These are phyloP conservation scores for Flammula alnicola DNA, from an alignment of 1,284 basidiomycete species.

Conservation along the genomic window DNA sequence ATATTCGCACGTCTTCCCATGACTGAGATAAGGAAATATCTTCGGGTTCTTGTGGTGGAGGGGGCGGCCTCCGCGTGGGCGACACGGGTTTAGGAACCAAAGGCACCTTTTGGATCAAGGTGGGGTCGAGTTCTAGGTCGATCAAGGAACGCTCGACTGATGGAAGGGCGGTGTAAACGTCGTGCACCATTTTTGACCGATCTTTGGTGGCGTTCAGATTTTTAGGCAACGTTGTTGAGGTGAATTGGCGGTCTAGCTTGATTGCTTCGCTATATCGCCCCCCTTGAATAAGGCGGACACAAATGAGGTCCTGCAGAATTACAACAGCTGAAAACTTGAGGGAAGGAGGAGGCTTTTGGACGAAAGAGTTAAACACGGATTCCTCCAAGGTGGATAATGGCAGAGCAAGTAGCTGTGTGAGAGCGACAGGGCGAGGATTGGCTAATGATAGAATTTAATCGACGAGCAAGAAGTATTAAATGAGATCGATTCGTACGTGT, in stretches of 20 bases:
- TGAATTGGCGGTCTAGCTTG: slow-evolving; percentile 73
- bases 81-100: slow-evolving; percentile 14
- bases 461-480: not conserved
- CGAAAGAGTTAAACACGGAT: slow-evolving; percentile 56
- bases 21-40: slow-evolving; percentile 39
- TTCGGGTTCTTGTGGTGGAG: slow-evolving; percentile 15
- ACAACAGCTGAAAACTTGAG: slow-evolving; percentile 53
- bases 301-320: slow-evolving; percentile 80
- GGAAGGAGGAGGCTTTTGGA: slow-evolving; percentile 53
- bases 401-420: slow-evolving; percentile 64
- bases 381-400: slow-evolving; percentile 71
- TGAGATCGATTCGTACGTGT: slow-evolving; percentile 54
- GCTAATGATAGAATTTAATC: slow-evolving; percentile 9
- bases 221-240: slow-evolving; percentile 40
- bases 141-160: slow-evolving; percentile 37
- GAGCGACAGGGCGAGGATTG: slow-evolving; percentile 53
- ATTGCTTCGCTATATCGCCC: slow-evolving; percentile 77
- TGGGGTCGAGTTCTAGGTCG: slow-evolving; percentile 35
- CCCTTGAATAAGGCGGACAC: slow-evolving; percentile 76
- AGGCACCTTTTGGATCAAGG: slow-evolving; percentile 13
- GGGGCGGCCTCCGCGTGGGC: slow-evolving; percentile 9
- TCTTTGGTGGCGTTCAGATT: slow-evolving; percentile 44
- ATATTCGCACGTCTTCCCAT: slow-evolving; percentile 41
- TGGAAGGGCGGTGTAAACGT: slow-evolving; percentile 38
- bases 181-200: slow-evolving; percentile 66